Evolutionary conservation across 192 early-diverging fungal species (phyloP), one percentile per base, ranked within the genome.

Genomic region (Lunasporangiospora selenospora): DNA sequence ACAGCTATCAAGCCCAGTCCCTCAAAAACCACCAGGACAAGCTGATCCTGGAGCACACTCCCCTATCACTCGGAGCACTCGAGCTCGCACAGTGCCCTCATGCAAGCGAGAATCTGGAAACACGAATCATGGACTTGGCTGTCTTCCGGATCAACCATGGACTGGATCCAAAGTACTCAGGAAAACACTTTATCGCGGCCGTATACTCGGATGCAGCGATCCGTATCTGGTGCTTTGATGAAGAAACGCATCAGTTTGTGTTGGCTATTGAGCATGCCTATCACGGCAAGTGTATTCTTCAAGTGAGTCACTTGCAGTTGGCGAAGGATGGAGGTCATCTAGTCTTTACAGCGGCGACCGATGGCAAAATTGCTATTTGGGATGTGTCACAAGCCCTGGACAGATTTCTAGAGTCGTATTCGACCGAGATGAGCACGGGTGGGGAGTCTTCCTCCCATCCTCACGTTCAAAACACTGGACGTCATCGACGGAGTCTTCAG

Each of bases 41-140:
- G 10, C 42, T 24, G 10, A 41, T 63, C 5, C 54, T 47, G 1
- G 69, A 73, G 42, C 54, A 62, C 16, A 73, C 69, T 11, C 69
- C 69, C 1, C n/a, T 73, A 19, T 73, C 60, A 0, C 43, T 73
- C 19, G 69, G 69, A 0, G 62, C 60, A 15, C 46, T 73, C 0
- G 69, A 73, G n/a, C 30, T 62, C 21, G 69, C 69, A 2, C 69
- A 73, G 37, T 73, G 69, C 32, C 63, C 53, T 29, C 59, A 66
- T 46, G 62, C 66, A 3, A 85, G 84, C 62, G 77, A 81, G n/a
- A 77, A 76, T 10, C 64, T 76, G 32, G 89, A 91, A 49, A 87
- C 86, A 6, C 75, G 93, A 4, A 89, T 95, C 49, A 95, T 95
- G 93, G 91, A 87, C 50, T 75, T 88, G 1, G 73, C 81, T 4